These are phyloP conservation scores for Chionographis japonica DNA, from an alignment of 106 monocot genomes.

Conservation along the genomic window DNA sequence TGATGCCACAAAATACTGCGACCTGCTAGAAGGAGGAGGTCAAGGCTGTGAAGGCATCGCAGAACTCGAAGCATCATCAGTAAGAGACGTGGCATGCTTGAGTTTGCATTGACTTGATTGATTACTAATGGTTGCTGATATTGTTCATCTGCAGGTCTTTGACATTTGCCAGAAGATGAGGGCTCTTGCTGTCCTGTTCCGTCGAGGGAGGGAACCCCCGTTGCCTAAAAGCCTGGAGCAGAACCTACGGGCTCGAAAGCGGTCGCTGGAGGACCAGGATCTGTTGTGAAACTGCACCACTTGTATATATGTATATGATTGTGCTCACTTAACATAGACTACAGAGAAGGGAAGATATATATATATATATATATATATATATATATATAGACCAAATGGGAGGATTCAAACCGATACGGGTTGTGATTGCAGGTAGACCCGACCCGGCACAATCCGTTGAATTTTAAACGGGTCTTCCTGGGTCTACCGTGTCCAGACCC, in stretches of 20 bases:
- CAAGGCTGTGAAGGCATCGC: conserved; percentile 95
- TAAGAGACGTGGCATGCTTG: conserved; percentile 20
- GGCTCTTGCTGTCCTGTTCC: conserved; percentile 89
- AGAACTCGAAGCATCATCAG: conserved; percentile 89
- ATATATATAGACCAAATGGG: too few relatives aligned
- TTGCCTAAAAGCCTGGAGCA: conserved; percentile 84
- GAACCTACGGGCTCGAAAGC: conserved; percentile 74
- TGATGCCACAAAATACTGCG: conserved; percentile 80
- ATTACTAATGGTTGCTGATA: background rate
- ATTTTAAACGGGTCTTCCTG: too few relatives aligned
- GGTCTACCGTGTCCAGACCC: too few relatives aligned
- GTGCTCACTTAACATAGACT: too few relatives aligned
- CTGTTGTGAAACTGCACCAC: conserved; percentile 4
- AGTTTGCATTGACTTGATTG: background rate
- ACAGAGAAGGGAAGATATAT: too few relatives aligned
- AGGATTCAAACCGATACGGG: too few relatives aligned
- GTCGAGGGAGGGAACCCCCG: conserved; percentile 76
- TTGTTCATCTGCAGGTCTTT: conserved; percentile 55
- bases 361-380: too few relatives aligned
- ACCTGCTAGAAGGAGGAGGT: conserved; percentile 74
- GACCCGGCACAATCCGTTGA: too few relatives aligned
- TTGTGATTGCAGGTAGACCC: too few relatives aligned
- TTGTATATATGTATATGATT: too few relatives aligned
- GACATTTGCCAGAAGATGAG: conserved; percentile 83
- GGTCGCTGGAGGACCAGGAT: conserved; percentile 83